Evolutionary conservation across 441 rosid species (phyloP).

Genomic region (Brassica hybrid): DNA sequence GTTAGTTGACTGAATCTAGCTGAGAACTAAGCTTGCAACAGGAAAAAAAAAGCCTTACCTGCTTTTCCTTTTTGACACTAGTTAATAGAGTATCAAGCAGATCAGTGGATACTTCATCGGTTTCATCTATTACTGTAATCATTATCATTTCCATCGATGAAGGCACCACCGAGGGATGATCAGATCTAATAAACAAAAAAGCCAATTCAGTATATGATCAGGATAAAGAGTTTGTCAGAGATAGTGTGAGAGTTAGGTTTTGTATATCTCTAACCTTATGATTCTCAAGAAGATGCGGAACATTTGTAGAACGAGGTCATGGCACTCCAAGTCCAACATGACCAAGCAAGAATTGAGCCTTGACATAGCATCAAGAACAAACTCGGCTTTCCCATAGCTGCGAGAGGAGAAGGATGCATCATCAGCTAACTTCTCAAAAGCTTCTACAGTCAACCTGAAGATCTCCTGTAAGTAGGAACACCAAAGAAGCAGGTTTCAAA

Average conservation of each 20-base stretch:
- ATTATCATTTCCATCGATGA: constrained; percentile 72
- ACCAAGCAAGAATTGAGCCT: constrained; percentile 56
- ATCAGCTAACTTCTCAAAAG: constrained; percentile 63
- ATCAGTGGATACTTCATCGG: constrained; percentile 59
- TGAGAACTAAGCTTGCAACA: background rate
- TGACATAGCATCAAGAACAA: constrained; percentile 62
- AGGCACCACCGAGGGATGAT: constrained; percentile 58
- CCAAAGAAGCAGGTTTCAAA: constrained; percentile 16
- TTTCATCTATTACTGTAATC: constrained; percentile 69
- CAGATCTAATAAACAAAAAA: constrained; percentile 49
- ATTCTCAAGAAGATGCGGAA: constrained; percentile 53
- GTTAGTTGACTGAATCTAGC: constrained; percentile 4
- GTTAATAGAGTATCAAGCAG: constrained; percentile 66
- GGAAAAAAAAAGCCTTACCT: constrained; percentile 49
- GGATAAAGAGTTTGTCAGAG: constrained; percentile 19
- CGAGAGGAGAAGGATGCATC: constrained; percentile 51
- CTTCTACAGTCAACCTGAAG: constrained; percentile 54
- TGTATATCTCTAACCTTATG: constrained; percentile 45
- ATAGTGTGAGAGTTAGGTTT: constrained; percentile 15
- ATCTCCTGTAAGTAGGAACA: constrained; percentile 50
- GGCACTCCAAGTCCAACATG: constrained; percentile 76
- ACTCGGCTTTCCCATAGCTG: constrained; percentile 56
- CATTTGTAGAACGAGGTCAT: constrained; percentile 61
- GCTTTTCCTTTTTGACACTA: constrained; percentile 64
- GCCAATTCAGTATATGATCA: constrained; percentile 32